Evolutionary conservation across 2,329 filamentous ascomycete genomes (phyloP), one percentile per base, ranked within the genome.

Genomic region (Raffaelea ambrosiae): DNA sequence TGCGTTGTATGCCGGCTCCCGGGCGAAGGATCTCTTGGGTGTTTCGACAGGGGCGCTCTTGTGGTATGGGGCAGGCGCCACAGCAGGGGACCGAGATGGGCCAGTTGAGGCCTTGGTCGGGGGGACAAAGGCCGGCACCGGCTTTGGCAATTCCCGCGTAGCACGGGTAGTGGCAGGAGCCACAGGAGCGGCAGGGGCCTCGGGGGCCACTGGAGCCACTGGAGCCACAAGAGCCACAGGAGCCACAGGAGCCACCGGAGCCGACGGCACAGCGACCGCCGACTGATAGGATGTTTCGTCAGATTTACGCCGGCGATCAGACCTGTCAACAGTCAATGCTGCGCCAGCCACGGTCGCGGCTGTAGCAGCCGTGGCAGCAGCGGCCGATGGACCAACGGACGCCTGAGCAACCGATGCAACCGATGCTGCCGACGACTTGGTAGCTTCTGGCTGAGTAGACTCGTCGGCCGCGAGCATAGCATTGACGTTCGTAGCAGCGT

Each of bases 401-500:
- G 26, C 7, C 26, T 29, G 26, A 13, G 26, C 26, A 7, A 29
- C 22, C 8, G 49, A 40, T 8, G 46, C 40, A 21, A 47, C 26
- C 13, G 49, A 41, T 2, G 46, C 47, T 1, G 50, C 29, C 42
- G 29, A 16, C 14, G 43, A 14, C 9, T 20, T 36, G 36, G 20
- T 2, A 5, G 5, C 22, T 18, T 35, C 22, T 11, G 26, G 26
- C 7, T 29, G 26, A 13, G 13, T 7, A 29, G 26, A 29, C 7
- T 29, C 40, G 23, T 69, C 62, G 38, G 67, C 60, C 21, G 63
- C 70, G 55, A 74, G 71, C 70, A 75, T 74, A 57, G 58, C 69
- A 61, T 69, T 76, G 53, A 73, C 63, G 57, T 75, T 74, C 51
- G 64, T 65, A 48, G 68, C 68, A 35, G 76, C 72, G 50, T 74